Base-by-base conservation (phyloP, 345 rosid species). In the Litchi chinensis region DNA sequence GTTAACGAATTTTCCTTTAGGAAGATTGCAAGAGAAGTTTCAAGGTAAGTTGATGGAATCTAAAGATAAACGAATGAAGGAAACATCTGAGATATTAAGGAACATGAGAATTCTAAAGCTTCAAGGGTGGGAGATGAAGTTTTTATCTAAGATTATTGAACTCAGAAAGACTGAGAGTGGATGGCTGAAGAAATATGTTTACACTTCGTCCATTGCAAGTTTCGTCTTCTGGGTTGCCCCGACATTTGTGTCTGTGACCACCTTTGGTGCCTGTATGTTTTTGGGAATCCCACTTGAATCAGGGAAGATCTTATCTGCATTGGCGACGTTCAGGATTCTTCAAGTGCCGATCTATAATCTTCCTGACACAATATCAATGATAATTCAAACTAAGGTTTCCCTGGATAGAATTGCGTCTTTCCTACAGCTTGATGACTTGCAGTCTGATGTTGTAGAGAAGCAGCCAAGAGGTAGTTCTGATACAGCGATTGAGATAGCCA, bases 41-140 rank as follows among this genome's bases (percentile, higher is more conserved):
- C 10, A 46, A 46, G 52, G 5, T 8, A 88, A 86, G 85, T 77
- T 93, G 73, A 91, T 89, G 95, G 77, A 89, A 79, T 85, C 93
- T 3, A 91, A 91, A 65, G 95, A 89, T 68, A 75, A 50, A 32
- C 81, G 92, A 75, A 91, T 91, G 93, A 91, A 85, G 79, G 82
- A 87, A 7, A 89, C 91, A 62, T 86, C 92, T 21, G 93, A 91
- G 83, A 86, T 89, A 60, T 79, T 89, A 68, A 86, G 88, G 79
- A 91, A 89, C 79, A 91, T 91, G 92, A 88, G 89, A 82, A 91
- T 88, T 83, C 90, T 91, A 70, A 91, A 91, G 76, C 91, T 91
- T 74, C 93, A 91, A 64, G 91, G 88, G 18, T 91, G 95, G 95
- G 95, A 91, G 74, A 88, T 89, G 88, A 89, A 88, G 80, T 91